These are phyloP conservation scores for Suillus spraguei DNA, from an alignment of 768 basidiomycete species.

Conservation along the genomic window DNA sequence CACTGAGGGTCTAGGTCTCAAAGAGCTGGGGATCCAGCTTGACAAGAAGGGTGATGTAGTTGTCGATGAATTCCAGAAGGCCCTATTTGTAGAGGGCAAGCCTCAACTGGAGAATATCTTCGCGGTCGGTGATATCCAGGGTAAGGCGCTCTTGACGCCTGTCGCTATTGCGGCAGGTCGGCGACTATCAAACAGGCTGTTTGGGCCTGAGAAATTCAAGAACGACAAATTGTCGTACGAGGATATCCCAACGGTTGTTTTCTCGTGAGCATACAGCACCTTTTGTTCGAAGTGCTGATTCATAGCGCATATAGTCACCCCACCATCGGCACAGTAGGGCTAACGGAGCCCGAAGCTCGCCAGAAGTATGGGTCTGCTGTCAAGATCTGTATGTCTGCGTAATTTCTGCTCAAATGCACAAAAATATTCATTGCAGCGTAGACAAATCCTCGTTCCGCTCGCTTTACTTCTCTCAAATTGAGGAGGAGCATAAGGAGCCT, in stretches of 20 bases:
- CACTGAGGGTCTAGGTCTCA: constrained; percentile 78
- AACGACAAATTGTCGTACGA: constrained; percentile 86
- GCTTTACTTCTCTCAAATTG: constrained; percentile 91
- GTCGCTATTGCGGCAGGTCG: constrained; percentile 97
- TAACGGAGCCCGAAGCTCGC: constrained; percentile 90
- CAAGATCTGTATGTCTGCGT: constrained; percentile 78
- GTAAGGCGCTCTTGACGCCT: constrained; percentile 92
- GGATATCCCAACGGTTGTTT: constrained; percentile 94
- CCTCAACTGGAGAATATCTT: constrained; percentile 42
- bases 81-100: constrained; percentile 52
- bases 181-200: constrained; percentile 85
- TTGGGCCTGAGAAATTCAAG: constrained; percentile 85
- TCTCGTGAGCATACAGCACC: constrained; percentile 68
- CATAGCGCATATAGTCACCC: constrained; percentile 66
- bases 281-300: constrained; percentile 9
- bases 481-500: constrained; percentile 91
- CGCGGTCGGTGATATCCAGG: constrained; percentile 91
- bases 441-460: constrained; percentile 82
- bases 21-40: constrained; percentile 73
- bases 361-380: constrained; percentile 86
- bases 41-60: constrained; percentile 81
- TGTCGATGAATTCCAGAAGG: constrained; percentile 92
- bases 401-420: constrained; percentile 7
- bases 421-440: constrained; percentile 30
- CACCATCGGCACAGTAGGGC: constrained; percentile 91